These are phyloP conservation scores for Dioscorea zingiberensis DNA, from an alignment of 106 monocot species.

Conservation along the genomic window DNA sequence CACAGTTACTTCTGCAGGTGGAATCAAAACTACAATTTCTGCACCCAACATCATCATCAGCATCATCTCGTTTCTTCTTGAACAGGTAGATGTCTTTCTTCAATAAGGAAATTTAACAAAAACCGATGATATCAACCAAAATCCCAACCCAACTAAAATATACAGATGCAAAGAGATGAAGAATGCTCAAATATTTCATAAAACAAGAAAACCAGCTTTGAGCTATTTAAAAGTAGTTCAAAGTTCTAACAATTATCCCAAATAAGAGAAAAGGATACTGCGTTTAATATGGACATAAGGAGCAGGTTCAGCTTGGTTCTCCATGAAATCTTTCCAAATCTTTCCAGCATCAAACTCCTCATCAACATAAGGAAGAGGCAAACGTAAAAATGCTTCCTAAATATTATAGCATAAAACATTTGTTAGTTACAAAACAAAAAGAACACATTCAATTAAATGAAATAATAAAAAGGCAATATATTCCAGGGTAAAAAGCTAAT, in stretches of 20 bases:
- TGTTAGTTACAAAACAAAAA: background rate
- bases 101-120: conserved; percentile 14
- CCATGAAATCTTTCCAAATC: conserved; percentile 44
- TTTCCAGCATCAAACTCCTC: conserved; percentile 66
- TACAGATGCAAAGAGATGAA: no score
- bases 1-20: conserved; percentile 69
- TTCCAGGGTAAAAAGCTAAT: background rate
- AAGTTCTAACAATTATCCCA: no score
- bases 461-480: no score
- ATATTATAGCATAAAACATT: conserved; percentile 12
- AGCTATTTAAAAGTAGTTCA: background rate
- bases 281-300: conserved; percentile 80
- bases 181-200: background rate
- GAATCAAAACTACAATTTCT: conserved; percentile 52
- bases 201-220: background rate
- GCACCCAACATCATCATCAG: conserved; percentile 60
- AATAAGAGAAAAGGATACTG: conserved; percentile 99
- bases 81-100: conserved; percentile 59
- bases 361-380: conserved; percentile 78
- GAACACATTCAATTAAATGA: background rate
- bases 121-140: background rate
- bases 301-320: conserved; percentile 48
- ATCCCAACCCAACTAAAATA: no score
- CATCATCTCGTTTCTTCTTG: conserved; percentile 68
- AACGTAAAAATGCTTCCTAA: conserved; percentile 74